phyloP scores from a whole-genome alignment of 2,329 filamentous ascomycete genomes.

The Pseudophaeomoniella oleicola region DNA sequence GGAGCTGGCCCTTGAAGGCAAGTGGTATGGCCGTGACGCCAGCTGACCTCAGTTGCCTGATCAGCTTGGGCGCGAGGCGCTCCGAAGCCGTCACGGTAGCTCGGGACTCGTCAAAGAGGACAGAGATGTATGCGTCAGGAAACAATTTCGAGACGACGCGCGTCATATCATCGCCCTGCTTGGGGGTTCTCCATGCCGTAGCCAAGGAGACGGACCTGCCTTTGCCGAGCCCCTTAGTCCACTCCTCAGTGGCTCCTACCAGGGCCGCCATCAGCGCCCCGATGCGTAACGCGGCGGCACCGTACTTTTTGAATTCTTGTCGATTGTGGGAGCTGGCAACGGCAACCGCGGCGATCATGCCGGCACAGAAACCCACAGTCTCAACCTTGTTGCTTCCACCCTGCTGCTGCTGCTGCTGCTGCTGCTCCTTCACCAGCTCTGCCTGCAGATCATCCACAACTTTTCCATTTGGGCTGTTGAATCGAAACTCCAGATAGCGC shows the following conservation, averaged over 20 bases:
- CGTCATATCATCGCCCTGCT: conserved; percentile 8
- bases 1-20: conserved; percentile 19
- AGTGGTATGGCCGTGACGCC: conserved; percentile 16
- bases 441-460: background rate
- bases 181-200: conserved; percentile 1
- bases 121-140: conserved; percentile 21
- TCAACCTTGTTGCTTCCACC: conserved; percentile 6
- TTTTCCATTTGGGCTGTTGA: too few species aligned
- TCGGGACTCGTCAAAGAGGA: conserved; percentile 21
- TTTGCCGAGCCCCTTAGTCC: conserved; percentile 3
- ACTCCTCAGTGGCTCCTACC: conserved; percentile 20
- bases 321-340: conserved; percentile 16
- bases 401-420: background rate
- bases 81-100: conserved; percentile 17
- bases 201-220: conserved; percentile 14
- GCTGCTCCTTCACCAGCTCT: background rate
- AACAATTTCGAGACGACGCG: conserved; percentile 7
- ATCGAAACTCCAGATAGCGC: conserved; percentile 1
- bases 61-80: conserved; percentile 6
- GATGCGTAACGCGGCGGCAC: conserved; percentile 22
- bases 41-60: conserved; percentile 11
- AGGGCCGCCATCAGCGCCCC: conserved; percentile 23
- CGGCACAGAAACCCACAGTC: conserved; percentile 25
- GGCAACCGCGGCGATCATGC: conserved; percentile 23
- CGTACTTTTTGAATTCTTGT: conserved; percentile 19